Conservation (phyloP, 75 land plant genomes). For the Cunninghamia lanceolata region DNA sequence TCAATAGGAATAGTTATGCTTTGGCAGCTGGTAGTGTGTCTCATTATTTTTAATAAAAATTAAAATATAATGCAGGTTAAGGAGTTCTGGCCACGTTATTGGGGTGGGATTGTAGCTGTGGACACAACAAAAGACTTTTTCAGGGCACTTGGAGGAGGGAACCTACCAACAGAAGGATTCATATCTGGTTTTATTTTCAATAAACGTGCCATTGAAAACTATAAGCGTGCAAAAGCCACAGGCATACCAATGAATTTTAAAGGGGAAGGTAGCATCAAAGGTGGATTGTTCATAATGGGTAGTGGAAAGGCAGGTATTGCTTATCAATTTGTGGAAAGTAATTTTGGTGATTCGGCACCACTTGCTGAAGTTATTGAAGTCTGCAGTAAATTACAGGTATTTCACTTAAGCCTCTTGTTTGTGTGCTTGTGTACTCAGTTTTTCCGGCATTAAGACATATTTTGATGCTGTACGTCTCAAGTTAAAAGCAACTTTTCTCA, state of each 20-base stretch:
- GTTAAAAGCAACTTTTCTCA: background rate
- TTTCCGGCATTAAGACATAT: no score
- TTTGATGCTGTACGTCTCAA: no score
- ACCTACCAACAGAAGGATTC: slow-evolving; percentile 43
- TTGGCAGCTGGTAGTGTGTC: background rate
- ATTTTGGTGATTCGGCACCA: slow-evolving; percentile 77
- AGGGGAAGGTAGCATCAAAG: slow-evolving; percentile 63
- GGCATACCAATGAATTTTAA: slow-evolving; percentile 41
- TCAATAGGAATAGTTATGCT: background rate
- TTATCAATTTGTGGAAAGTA: slow-evolving; percentile 67
- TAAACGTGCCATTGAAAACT: slow-evolving; percentile 44
- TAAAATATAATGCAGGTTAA: slow-evolving; percentile 29
- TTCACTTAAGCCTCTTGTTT: background rate
- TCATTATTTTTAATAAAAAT: background rate
- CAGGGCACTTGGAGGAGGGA: slow-evolving; percentile 68
- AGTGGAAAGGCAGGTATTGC: slow-evolving; percentile 53
- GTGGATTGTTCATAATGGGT: slow-evolving; percentile 55
- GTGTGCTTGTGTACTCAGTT: background rate
- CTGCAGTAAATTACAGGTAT: slow-evolving; percentile 43
- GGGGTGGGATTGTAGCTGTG: slow-evolving; percentile 57
- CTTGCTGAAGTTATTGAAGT: slow-evolving; percentile 56
- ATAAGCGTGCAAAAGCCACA: slow-evolving; percentile 50
- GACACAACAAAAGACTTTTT: slow-evolving; percentile 49
- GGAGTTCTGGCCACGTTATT: slow-evolving; percentile 73
- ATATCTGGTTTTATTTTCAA: slow-evolving; percentile 57